Percentiles rank a stretch among this genome's conserved stretches.
Conservation (phyloP, 108 stramenopile genomes). For the Fistulifera pelliculosa region DNA sequence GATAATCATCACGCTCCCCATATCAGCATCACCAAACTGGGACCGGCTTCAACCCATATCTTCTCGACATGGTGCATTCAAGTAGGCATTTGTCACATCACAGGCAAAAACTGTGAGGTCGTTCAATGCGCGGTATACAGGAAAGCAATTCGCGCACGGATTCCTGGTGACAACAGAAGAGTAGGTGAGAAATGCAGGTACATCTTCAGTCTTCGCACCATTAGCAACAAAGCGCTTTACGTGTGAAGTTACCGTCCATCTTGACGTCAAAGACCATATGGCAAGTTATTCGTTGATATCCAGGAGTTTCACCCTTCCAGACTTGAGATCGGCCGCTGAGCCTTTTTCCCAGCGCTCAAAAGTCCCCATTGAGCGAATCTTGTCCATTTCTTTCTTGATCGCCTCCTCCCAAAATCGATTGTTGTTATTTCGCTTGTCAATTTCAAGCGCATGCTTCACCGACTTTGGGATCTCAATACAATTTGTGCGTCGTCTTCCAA, state of each 20-base stretch:
- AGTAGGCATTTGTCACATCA: slow-evolving; percentile 35
- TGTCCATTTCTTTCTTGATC: slow-evolving; percentile 29
- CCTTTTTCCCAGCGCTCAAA: not conserved
- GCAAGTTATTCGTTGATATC: slow-evolving; percentile 6
- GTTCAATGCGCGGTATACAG: slow-evolving; percentile 21
- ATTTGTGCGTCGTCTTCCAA: slow-evolving; percentile 27
- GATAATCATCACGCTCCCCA: slow-evolving; percentile 12
- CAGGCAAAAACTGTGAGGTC: slow-evolving; percentile 5
- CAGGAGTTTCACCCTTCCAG: slow-evolving; percentile 8
- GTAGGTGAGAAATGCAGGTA: slow-evolving; percentile 26
- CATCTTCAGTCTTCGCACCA: slow-evolving; percentile 25
- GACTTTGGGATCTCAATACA: slow-evolving; percentile 30
- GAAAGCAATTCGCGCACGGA: slow-evolving; percentile 19
- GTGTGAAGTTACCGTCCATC: slow-evolving; percentile 17
- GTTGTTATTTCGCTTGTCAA: slow-evolving; percentile 30
- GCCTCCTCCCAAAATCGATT: slow-evolving; percentile 16
- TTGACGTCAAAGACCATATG: slow-evolving; percentile 48
- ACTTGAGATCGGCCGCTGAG: slow-evolving; percentile 15
- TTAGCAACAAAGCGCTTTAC: slow-evolving; percentile 34
- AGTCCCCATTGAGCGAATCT: slow-evolving; percentile 18
- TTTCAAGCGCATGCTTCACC: slow-evolving; percentile 27
- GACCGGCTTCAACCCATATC: slow-evolving; percentile 19
- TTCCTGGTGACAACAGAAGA: slow-evolving; percentile 39
- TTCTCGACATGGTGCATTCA: slow-evolving; percentile 28
- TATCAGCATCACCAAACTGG: slow-evolving; percentile 24